Conservation (phyloP, 371 early-diverging fungal species). For the Mortierella sp. region DNA sequence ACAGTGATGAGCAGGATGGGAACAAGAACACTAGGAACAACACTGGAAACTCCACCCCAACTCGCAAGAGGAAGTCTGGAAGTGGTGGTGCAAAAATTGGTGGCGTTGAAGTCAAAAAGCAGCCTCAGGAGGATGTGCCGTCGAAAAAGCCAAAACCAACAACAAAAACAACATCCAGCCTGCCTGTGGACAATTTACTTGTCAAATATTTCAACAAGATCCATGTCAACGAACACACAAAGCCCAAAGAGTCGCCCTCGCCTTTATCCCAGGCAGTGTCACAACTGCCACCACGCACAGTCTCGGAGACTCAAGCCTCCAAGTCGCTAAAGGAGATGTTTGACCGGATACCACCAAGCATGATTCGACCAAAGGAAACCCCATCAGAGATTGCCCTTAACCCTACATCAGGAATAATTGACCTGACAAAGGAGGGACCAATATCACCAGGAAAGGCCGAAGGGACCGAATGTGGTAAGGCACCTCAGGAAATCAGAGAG, state of each 20-base stretch:
- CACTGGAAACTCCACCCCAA: background rate
- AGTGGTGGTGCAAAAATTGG: background rate
- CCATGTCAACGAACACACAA: background rate
- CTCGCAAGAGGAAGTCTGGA: background rate
- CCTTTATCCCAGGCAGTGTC: background rate
- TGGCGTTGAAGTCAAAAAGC: slow-evolving; percentile 5
- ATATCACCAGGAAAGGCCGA: background rate
- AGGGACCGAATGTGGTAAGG: background rate
- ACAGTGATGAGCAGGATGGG: slow-evolving; percentile 18
- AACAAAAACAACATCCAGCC: background rate
- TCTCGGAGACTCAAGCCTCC: background rate
- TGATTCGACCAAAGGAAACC: background rate
- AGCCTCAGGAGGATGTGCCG: background rate
- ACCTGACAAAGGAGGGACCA: background rate
- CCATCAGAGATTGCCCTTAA: background rate
- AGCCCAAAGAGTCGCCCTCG: background rate
- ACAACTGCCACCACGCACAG: background rate
- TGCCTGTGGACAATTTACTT: background rate
- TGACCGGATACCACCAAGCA: background rate
- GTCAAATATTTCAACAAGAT: slow-evolving; percentile 21
- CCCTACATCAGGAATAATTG: background rate
- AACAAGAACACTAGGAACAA: background rate
- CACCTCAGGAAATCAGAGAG: background rate
- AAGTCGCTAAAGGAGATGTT: slow-evolving; percentile 7
- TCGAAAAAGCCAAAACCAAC: slow-evolving; percentile 34